Base-by-base conservation (phyloP, 441 rosid genomes). In the Geranium incanum region DNA sequence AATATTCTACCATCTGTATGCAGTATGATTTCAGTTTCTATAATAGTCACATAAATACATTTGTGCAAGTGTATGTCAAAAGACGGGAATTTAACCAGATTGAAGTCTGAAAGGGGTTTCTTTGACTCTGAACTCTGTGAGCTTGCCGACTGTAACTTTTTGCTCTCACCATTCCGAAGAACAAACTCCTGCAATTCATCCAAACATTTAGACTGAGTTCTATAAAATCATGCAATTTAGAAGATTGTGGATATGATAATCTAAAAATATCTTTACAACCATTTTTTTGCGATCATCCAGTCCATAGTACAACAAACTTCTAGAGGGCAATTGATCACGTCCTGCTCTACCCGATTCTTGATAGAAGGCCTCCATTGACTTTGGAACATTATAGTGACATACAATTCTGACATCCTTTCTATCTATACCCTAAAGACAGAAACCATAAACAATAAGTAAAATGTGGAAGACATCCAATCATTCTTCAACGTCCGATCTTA, bases 301-400 rank as follows among this genome's bases (percentile, higher is more conserved):
- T 74, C 99, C 97, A 78, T 95, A 92, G 82, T 95, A 95, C 80
- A 95, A 79, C 71, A 95, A 68, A 81, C 99, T 92, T 79, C 83
- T 83, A 15, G 90, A 90, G 41, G 94, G 90, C 82, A 84, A 70
- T 69, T 95, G 97, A 85, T 95, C 97, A n/a, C 97, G 96, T 66
- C 99, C 97, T 52, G 97, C 99, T 84, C 97, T 86, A 68, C 99
- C 99, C 6, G 99, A 95, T 76, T 95, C 99, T 85, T 95, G 97
- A 81, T 95, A 95, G 79, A 95, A 92, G 71, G 91, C 83, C 84
- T 95, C 97, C 97, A 95, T 92, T 66, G 97, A 90, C 78, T 92
- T 95, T 12, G 99, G 99, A 67, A 92, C 79, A 79, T 95, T 90
- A 59, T 86, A 89, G 78, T 92, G 99, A 85, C 91, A 90, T 79